phyloP scores from a whole-genome alignment of 331 rosid species.

The Cucumis variabilis region DNA sequence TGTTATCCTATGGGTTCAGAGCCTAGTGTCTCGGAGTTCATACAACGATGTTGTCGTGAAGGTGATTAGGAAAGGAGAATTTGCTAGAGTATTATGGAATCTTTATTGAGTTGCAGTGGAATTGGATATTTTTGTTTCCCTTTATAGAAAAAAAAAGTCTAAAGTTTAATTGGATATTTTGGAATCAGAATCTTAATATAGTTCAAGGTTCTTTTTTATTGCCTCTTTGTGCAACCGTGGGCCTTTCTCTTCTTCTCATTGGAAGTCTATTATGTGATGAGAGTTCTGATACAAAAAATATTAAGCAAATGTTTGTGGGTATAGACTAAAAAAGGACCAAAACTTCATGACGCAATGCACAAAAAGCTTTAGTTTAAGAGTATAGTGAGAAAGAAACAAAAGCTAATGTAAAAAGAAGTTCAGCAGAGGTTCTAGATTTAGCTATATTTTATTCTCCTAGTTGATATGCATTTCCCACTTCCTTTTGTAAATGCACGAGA shows the following conservation, averaged over 20 bases:
- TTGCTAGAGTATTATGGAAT: too few relatives aligned
- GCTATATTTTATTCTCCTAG: background rate
- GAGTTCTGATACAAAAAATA: background rate
- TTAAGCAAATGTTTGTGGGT: background rate
- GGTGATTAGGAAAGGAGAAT: too few relatives aligned
- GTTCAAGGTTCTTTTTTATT: background rate
- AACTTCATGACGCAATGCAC: background rate
- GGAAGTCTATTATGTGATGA: background rate
- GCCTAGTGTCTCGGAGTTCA: too few relatives aligned
- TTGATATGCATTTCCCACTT: background rate
- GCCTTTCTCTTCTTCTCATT: background rate
- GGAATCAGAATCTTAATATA: too few relatives aligned
- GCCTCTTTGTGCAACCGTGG: background rate
- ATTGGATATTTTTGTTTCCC: too few relatives aligned
- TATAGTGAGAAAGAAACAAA: background rate
- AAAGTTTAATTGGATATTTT: too few relatives aligned
- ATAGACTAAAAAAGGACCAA: background rate
- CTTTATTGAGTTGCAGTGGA: too few relatives aligned
- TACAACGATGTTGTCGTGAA: too few relatives aligned
- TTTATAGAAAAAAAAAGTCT: too few relatives aligned
- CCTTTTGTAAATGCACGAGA: background rate
- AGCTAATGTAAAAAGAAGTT: background rate
- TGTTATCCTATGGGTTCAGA: too few relatives aligned
- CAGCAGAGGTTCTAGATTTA: background rate
- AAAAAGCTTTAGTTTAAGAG: background rate